Evolutionary conservation across 805 yeast species (phyloP).

Genomic region (Candida xiaguanensis): DNA sequence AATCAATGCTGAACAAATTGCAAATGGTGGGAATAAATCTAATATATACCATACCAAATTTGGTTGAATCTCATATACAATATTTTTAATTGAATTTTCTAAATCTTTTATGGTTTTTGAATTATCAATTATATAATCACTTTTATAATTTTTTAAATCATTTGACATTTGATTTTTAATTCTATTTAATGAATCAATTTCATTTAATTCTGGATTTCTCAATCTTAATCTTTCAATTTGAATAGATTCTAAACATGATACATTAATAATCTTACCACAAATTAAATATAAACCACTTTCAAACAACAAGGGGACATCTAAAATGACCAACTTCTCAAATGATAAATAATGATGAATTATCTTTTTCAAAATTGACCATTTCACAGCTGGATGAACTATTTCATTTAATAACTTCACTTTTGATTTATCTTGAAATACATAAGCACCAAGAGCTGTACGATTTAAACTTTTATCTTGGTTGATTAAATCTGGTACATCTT

Average conservation of each 20-base stretch:
- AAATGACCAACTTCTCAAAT: constrained; percentile 57
- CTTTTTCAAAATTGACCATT: constrained; percentile 58
- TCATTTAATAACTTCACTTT: constrained; percentile 61
- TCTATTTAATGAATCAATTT: constrained; percentile 66
- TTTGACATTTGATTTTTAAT: constrained; percentile 74
- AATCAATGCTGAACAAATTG: constrained; percentile 18
- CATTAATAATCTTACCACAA: constrained; percentile 71
- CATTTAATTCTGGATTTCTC: constrained; percentile 65
- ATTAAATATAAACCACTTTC: constrained; percentile 68
- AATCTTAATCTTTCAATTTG: constrained; percentile 62
- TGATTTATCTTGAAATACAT: constrained; percentile 67
- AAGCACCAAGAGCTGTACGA: constrained; percentile 69
- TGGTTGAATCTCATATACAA: constrained; percentile 27
- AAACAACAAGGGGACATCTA: constrained; percentile 89
- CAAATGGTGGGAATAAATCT: constrained; percentile 28
- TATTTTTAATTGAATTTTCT: constrained; percentile 16
- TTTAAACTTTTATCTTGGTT: constrained; percentile 49
- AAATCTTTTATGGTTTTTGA: constrained; percentile 29
- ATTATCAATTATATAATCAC: constrained; percentile 72
- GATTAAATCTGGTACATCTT: constrained; percentile 49
- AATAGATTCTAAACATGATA: constrained; percentile 51
- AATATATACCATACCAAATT: constrained; percentile 15
- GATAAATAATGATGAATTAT: constrained; percentile 54
- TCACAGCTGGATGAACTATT: constrained; percentile 87
- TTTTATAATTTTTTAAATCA: constrained; percentile 49